Evolutionary conservation across 2,329 filamentous ascomycete genomes (phyloP).

Genomic region (Mycosphaerelloides madeirae): DNA sequence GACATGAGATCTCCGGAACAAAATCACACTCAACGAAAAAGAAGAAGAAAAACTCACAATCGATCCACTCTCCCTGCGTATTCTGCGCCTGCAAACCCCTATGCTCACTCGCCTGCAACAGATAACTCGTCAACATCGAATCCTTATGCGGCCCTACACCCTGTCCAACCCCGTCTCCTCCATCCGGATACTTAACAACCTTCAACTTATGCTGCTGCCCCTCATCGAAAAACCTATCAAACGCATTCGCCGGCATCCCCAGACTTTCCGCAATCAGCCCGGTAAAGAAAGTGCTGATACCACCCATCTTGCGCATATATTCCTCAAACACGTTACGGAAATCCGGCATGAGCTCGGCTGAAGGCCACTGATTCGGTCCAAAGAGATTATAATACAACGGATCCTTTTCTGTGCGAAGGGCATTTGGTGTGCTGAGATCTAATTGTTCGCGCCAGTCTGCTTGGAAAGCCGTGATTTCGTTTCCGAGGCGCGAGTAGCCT

Average conservation of each 20-base stretch:
- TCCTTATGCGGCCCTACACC: conserved; percentile 77
- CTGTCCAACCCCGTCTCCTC: conserved; percentile 53
- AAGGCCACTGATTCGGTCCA: conserved; percentile 76
- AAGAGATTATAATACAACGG: conserved; percentile 72
- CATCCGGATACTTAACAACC: conserved; percentile 79
- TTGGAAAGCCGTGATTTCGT: conserved; percentile 64
- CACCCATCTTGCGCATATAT: conserved; percentile 72
- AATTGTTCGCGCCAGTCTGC: conserved; percentile 82
- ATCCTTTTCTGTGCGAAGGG: conserved; percentile 55
- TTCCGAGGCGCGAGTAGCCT: conserved; percentile 43
- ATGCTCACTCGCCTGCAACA: conserved; percentile 75
- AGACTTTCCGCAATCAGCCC: conserved; percentile 81
- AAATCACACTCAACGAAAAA: too few species aligned
- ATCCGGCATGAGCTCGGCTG: conserved; percentile 54
- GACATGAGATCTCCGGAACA: background rate
- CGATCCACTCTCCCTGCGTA: conserved; percentile 70
- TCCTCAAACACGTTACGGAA: conserved; percentile 67
- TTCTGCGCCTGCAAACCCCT: conserved; percentile 79
- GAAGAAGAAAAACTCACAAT: conserved; percentile 46
- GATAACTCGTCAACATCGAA: conserved; percentile 75
- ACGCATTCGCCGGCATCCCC: conserved; percentile 62
- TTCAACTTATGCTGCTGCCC: conserved; percentile 80
- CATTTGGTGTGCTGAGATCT: conserved; percentile 76
- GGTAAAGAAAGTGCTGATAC: conserved; percentile 69
- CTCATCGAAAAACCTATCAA: conserved; percentile 71